Base-by-base conservation (phyloP, 257 asterid genomes). In the Solanum piurae region DNA sequence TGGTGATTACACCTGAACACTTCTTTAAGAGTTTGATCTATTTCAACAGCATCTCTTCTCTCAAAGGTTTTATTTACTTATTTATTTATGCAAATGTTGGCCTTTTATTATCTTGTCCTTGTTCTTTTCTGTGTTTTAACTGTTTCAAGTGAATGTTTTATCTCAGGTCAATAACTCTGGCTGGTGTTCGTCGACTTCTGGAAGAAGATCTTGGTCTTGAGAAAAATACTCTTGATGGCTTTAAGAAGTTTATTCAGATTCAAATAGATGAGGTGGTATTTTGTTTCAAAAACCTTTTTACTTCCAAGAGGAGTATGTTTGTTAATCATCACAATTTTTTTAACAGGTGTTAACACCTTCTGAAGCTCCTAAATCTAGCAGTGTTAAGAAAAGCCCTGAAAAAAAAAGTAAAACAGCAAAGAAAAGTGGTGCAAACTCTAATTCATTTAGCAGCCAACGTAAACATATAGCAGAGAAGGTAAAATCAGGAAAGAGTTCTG, bases 181-280 rank as follows among this genome's bases (percentile, higher is more conserved):
- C 90, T 76, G 94, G 95, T 88, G 96, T 94, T 87, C 98, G 99
- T 73, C 92, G 95, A n/a, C 95, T 92, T 89, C 89, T 97, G 40
- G 99, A 96, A 91, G 98, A 92, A 91, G 98, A 96, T 89, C 95
- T 97, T 86, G 95, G 94, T 84, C 98, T 97, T 89, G 94, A 89
- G 58, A 92, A 92, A 92, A 85, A 88, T 88, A 71, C 91, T 64
- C 98, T 97, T 7, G 98, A 97, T 89, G 93, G 98, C 85, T 96
- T 92, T 90, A 96, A 95, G 90, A 91, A 92, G 87, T 93, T 96
- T 89, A 93, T 96, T 84, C 91, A 92, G 88, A 86, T 68, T 84
- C 91, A 93, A 90, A 86, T 95, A 88, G 98, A 94, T 88, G 89
- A 93, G 96, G 99, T 95, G 84, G 62, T 88, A 83, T 86, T 77